These are phyloP conservation scores for Russula earlei DNA, from an alignment of 768 basidiomycete species.

Conservation along the genomic window DNA sequence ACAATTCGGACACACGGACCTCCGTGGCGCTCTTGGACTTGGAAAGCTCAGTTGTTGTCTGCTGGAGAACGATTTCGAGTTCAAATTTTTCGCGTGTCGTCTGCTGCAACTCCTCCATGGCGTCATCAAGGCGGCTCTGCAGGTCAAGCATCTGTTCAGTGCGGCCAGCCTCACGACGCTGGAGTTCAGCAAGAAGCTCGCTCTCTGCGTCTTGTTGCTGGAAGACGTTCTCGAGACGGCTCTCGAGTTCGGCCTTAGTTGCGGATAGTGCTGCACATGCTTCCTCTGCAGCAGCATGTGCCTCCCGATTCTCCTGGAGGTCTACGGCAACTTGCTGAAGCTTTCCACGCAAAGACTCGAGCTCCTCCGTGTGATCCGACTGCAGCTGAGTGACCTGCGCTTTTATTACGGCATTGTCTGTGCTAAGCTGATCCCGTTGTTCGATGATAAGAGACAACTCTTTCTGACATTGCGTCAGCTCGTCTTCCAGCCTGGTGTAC, in stretches of 20 bases:
- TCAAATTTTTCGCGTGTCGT: constrained; percentile 5
- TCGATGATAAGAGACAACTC: constrained; percentile 17
- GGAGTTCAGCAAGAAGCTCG: not conserved
- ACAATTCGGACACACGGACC: constrained; percentile 5
- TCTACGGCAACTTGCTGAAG: constrained; percentile 18
- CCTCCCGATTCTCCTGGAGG: constrained; percentile 16
- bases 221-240: not conserved
- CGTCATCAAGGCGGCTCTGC: constrained; percentile 5
- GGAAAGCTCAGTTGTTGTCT: not conserved
- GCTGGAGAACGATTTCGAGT: constrained; percentile 5
- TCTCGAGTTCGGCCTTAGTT: constrained; percentile 13
- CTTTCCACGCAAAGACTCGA: constrained; percentile 20
- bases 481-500: constrained; percentile 8
- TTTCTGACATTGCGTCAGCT: constrained; percentile 20
- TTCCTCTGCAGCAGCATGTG: constrained; percentile 27
- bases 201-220: constrained; percentile 3
- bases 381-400: constrained; percentile 13
- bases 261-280: constrained; percentile 19
- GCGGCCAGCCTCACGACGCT: not conserved
- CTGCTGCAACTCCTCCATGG: constrained; percentile 4
- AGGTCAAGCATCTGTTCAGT: not conserved
- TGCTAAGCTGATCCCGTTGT: constrained; percentile 10
- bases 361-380: constrained; percentile 16
- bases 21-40: not conserved
- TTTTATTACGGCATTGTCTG: not conserved